phyloP scores from a whole-genome alignment of 1,139 yeast species.

The Candida buenavistaensis region DNA sequence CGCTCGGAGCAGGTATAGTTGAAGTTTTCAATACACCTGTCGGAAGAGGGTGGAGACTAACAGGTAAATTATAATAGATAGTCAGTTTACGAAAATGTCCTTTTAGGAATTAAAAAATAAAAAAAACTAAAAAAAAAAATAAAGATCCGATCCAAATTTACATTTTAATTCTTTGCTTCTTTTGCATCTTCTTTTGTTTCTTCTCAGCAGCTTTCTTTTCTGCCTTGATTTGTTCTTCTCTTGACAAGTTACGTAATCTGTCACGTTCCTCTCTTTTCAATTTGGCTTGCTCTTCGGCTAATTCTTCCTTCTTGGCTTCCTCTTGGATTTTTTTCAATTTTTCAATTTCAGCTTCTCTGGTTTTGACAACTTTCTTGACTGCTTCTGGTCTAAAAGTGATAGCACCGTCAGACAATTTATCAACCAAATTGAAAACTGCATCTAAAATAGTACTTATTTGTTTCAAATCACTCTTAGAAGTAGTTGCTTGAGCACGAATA shows the following conservation, averaged over 20 bases:
- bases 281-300: slow-evolving; percentile 68
- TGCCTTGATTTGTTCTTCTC: slow-evolving; percentile 72
- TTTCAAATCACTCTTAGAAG: slow-evolving; percentile 44
- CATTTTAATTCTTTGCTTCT: slow-evolving; percentile 42
- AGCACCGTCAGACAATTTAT: slow-evolving; percentile 47
- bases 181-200: slow-evolving; percentile 43
- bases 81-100: too few species aligned
- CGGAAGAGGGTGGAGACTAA: slow-evolving; percentile 68
- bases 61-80: slow-evolving; percentile 48
- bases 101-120: too few species aligned
- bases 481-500: slow-evolving; percentile 50
- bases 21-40: slow-evolving; percentile 71
- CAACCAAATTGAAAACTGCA: slow-evolving; percentile 55
- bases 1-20: slow-evolving; percentile 66
- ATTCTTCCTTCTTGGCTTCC: slow-evolving; percentile 62
- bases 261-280: slow-evolving; percentile 64
- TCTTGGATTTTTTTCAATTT: slow-evolving; percentile 63
- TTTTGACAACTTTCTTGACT: slow-evolving; percentile 67
- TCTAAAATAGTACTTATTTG: slow-evolving; percentile 49
- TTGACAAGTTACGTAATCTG: slow-evolving; percentile 54
- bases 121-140: neutral
- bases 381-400: slow-evolving; percentile 64
- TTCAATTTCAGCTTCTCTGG: slow-evolving; percentile 68
- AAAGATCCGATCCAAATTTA: slow-evolving; percentile 14
- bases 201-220: slow-evolving; percentile 62